Evolutionary conservation across 2,329 filamentous ascomycete species (phyloP), one percentile per base, ranked within the genome.

Genomic region (Arthrobotrys conoides): DNA sequence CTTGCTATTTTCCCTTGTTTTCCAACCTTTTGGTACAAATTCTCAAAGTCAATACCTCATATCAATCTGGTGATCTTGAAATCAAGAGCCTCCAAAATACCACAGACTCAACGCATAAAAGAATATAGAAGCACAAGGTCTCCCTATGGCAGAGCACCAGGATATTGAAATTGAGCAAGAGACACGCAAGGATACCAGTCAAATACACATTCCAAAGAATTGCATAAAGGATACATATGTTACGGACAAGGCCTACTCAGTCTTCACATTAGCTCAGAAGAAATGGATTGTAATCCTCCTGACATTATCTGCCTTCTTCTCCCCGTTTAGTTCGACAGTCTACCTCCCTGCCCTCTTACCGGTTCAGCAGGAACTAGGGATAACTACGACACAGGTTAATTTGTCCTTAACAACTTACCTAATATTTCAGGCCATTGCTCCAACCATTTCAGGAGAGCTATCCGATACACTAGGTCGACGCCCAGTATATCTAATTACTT

Each of bases 371-470:
- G 87, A 88, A 48, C 83, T 89, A 8, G 30, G 85, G 22, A 86
- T 89, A 18, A 83, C 83, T 5, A 83, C 82, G 12, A 82, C 81
- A 5, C 71, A 84, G 59, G 85, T 88, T 80, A 88, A 88, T 81
- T 82, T 88, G 65, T 87, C 87, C 6, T 82, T 89, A 48, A 90
- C 89, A 2, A 89, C 89, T 0, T 91, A 89, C 82, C 53, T 78
- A 83, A 87, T 91, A 69, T 86, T 91, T 53, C 90, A 91, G 82
- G 90, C 87, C 18, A 83, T 92, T 0, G 86, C 89, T 0, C 90
- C 90, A 0, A 88, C 87, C 5, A 82, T 91, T 12, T 88, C 90
- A 55, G 90, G 89, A 2, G 88, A 89, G 72, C 87, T 91, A 48
- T 88, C 88, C 5, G 90, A 92, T 82, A 86, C 85, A 81, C 86